Percentiles rank a stretch among this genome's conserved stretches.
phyloP scores from a whole-genome alignment of 352 stramenopile species.

The Hyaloperonospora arabidopsidis region DNA sequence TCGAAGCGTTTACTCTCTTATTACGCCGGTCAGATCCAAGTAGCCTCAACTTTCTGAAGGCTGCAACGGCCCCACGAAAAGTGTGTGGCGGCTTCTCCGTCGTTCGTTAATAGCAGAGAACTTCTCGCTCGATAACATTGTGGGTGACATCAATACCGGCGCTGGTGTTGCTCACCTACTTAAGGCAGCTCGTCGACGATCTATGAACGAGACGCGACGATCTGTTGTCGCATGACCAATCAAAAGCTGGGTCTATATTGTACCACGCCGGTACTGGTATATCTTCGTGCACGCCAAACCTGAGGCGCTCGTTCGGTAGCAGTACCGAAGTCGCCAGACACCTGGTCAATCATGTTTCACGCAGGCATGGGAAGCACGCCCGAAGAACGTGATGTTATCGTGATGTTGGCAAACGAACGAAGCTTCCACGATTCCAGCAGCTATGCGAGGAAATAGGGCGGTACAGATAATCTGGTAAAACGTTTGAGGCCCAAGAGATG shows the following conservation, averaged over 20 bases:
- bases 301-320: slow-evolving; percentile 10
- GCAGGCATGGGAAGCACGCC: slow-evolving; percentile 53
- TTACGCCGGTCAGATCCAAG: slow-evolving; percentile 20
- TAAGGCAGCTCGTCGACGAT: slow-evolving; percentile 10
- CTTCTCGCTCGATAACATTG: slow-evolving; percentile 21
- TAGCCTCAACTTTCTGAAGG: neutral
- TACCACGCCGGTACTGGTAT: slow-evolving; percentile 43
- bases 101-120: slow-evolving; percentile 19
- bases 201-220: slow-evolving; percentile 24
- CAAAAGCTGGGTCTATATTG: slow-evolving; percentile 54
- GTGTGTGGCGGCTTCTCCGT: slow-evolving; percentile 5
- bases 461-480: slow-evolving; percentile 57
- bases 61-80: slow-evolving; percentile 13
- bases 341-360: slow-evolving; percentile 29
- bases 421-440: slow-evolving; percentile 65
- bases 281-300: slow-evolving; percentile 25
- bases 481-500: slow-evolving; percentile 34
- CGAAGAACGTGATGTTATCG: slow-evolving; percentile 50
- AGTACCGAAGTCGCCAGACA: neutral
- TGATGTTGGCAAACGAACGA: slow-evolving; percentile 52
- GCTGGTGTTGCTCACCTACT: slow-evolving; percentile 12
- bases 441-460: slow-evolving; percentile 40
- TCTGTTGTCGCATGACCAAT: slow-evolving; percentile 26
- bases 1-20: neutral
- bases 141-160: slow-evolving; percentile 18